Conservation (phyloP, 2,329 filamentous ascomycete genomes). For the Aspergillus calidoustus region DNA sequence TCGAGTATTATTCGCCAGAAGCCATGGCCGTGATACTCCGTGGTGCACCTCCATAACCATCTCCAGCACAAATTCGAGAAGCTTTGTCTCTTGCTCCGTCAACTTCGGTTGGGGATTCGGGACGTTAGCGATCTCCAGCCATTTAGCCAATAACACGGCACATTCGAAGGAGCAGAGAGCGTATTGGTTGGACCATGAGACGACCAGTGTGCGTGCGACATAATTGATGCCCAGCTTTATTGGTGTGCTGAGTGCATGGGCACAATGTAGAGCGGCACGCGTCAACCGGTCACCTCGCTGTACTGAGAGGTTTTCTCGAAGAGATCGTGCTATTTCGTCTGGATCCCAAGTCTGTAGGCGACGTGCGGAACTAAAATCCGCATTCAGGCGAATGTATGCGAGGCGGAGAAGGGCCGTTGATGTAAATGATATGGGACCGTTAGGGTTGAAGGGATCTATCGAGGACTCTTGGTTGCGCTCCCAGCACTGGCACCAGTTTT, state of each 20-base stretch:
- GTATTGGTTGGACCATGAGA: slow-evolving; percentile 63
- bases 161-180: slow-evolving; percentile 61
- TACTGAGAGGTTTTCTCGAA: slow-evolving; percentile 41
- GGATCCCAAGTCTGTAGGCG: slow-evolving; percentile 40
- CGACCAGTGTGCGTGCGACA: slow-evolving; percentile 60
- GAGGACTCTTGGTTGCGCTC: slow-evolving; percentile 42
- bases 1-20: slow-evolving; percentile 38
- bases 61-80: slow-evolving; percentile 42
- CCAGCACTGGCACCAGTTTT: slow-evolving; percentile 43
- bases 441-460: slow-evolving; percentile 39
- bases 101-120: slow-evolving; percentile 30
- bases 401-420: slow-evolving; percentile 39
- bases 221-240: slow-evolving; percentile 60
- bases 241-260: slow-evolving; percentile 60
- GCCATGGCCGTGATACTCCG: slow-evolving; percentile 36
- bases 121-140: slow-evolving; percentile 39
- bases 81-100: slow-evolving; percentile 38
- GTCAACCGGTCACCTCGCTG: slow-evolving; percentile 51
- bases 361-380: slow-evolving; percentile 38
- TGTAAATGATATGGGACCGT: slow-evolving; percentile 40
- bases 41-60: slow-evolving; percentile 43
- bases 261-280: slow-evolving; percentile 58
- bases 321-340: slow-evolving; percentile 35
- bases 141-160: slow-evolving; percentile 58
- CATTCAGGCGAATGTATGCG: slow-evolving; percentile 41